Evolutionary conservation across 2,329 filamentous ascomycete genomes (phyloP).

Genomic region (Aspergillaceae sp.): DNA sequence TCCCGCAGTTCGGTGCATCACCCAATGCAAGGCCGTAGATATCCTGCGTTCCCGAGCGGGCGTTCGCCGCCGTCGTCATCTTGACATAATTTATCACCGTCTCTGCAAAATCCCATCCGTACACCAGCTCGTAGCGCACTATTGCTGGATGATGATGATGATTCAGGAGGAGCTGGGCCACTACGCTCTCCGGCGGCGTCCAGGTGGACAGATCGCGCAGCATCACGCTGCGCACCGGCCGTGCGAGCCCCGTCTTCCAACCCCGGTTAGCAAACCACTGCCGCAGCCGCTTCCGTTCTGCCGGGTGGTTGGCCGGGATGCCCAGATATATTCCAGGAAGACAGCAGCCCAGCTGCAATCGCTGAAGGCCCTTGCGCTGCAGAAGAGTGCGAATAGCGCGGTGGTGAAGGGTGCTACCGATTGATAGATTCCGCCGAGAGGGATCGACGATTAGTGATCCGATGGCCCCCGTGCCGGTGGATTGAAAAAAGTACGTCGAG

Average conservation of each 20-base stretch:
- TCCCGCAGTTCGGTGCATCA: slow-evolving; percentile 64
- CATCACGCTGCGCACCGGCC: slow-evolving; percentile 61
- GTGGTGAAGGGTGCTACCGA: slow-evolving; percentile 81
- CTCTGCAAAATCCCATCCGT: slow-evolving; percentile 67
- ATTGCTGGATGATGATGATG: slow-evolving; percentile 51
- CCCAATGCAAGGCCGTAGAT: slow-evolving; percentile 69
- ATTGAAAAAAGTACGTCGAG: slow-evolving; percentile 71
- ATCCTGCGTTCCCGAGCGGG: slow-evolving; percentile 68
- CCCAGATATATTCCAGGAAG: slow-evolving; percentile 82
- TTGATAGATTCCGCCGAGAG: slow-evolving; percentile 72
- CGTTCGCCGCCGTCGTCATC: slow-evolving; percentile 41
- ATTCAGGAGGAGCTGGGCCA: slow-evolving; percentile 49
- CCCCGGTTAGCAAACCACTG: slow-evolving; percentile 85
- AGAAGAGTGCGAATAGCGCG: slow-evolving; percentile 68
- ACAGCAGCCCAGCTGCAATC: slow-evolving; percentile 70
- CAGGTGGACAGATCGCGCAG: slow-evolving; percentile 65
- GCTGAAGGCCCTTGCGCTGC: slow-evolving; percentile 63
- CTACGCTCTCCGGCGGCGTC: slow-evolving; percentile 67
- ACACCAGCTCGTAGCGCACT: slow-evolving; percentile 74
- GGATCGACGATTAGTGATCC: slow-evolving; percentile 88
- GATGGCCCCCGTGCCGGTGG: slow-evolving; percentile 64
- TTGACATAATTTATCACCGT: slow-evolving; percentile 67
- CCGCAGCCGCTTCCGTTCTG: slow-evolving; percentile 53
- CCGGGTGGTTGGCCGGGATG: slow-evolving; percentile 60
- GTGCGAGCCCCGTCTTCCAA: slow-evolving; percentile 65